phyloP scores from a whole-genome alignment of 352 stramenopile genomes.

The Globisporangium carolinianum region DNA sequence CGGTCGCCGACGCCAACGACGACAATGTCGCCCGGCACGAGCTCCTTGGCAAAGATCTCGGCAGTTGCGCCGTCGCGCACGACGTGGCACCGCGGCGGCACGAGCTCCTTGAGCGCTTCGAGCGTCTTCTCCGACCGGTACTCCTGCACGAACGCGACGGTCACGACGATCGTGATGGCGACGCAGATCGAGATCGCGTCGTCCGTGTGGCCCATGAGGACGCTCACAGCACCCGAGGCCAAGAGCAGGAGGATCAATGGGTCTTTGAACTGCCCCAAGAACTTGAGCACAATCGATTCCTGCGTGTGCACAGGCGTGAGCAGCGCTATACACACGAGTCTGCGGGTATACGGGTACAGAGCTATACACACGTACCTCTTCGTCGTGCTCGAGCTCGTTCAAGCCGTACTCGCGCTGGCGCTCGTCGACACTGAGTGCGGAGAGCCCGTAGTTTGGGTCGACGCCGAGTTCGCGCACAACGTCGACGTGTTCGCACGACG shows the following conservation, averaged over 20 bases:
- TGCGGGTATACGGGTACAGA: no score
- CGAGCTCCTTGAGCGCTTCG: slow-evolving; percentile 75
- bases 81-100: slow-evolving; percentile 65
- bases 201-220: slow-evolving; percentile 91
- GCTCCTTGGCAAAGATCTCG: slow-evolving; percentile 69
- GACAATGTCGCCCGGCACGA: slow-evolving; percentile 83
- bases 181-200: slow-evolving; percentile 95
- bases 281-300: slow-evolving; percentile 88
- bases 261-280: slow-evolving; percentile 95
- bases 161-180: slow-evolving; percentile 95
- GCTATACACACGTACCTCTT: slow-evolving; percentile 23
- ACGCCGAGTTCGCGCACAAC: slow-evolving; percentile 59
- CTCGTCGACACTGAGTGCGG: slow-evolving; percentile 38
- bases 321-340: no score
- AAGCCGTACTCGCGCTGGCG: slow-evolving; percentile 63
- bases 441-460: slow-evolving; percentile 57
- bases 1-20: slow-evolving; percentile 90
- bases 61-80: slow-evolving; percentile 42
- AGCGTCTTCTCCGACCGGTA: slow-evolving; percentile 85
- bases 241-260: slow-evolving; percentile 96
- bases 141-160: slow-evolving; percentile 92
- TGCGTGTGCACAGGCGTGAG: slow-evolving; percentile 1
- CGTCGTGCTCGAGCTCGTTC: slow-evolving; percentile 65
- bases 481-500: slow-evolving; percentile 46
- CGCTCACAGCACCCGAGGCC: slow-evolving; percentile 85